Evolutionary conservation across 805 yeast species (phyloP).

Genomic region (Kazachstania kunashirensis): DNA sequence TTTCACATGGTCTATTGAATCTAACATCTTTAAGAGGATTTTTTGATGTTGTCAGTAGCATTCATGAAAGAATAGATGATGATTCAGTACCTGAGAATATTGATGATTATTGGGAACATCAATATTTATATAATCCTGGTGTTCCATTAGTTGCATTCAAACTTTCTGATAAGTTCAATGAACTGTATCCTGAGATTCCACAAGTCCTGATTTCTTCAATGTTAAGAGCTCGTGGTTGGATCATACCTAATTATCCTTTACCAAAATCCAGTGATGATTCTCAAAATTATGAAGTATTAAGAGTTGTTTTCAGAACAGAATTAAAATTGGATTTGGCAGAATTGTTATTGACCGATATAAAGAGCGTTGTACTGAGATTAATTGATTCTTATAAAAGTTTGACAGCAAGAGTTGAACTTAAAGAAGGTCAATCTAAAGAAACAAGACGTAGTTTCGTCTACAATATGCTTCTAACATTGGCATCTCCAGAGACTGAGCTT

Average conservation of each 20-base stretch:
- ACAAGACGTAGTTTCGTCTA: conserved; percentile 13
- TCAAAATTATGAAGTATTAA: conserved; percentile 55
- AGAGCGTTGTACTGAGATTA: conserved; percentile 14
- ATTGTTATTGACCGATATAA: conserved; percentile 27
- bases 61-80: conserved; percentile 51
- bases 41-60: conserved; percentile 66
- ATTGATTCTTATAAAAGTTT: conserved; percentile 14
- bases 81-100: conserved; percentile 12
- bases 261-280: conserved; percentile 43
- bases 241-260: conserved; percentile 80
- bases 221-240: conserved; percentile 74
- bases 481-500: conserved; percentile 12
- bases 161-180: conserved; percentile 47
- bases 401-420: conserved; percentile 2
- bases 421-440: conserved; percentile 3
- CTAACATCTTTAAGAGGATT: conserved; percentile 55
- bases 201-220: conserved; percentile 65
- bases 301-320: conserved; percentile 74
- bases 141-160: conserved; percentile 86
- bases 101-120: conserved; percentile 27
- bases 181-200: conserved; percentile 68
- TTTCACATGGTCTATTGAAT: conserved; percentile 35
- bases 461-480: conserved; percentile 17
- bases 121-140: conserved; percentile 54
- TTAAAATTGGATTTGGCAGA: conserved; percentile 36